Evolutionary conservation across 2,329 filamentous ascomycete species (phyloP).

Genomic region (Colletotrichum sp.): DNA sequence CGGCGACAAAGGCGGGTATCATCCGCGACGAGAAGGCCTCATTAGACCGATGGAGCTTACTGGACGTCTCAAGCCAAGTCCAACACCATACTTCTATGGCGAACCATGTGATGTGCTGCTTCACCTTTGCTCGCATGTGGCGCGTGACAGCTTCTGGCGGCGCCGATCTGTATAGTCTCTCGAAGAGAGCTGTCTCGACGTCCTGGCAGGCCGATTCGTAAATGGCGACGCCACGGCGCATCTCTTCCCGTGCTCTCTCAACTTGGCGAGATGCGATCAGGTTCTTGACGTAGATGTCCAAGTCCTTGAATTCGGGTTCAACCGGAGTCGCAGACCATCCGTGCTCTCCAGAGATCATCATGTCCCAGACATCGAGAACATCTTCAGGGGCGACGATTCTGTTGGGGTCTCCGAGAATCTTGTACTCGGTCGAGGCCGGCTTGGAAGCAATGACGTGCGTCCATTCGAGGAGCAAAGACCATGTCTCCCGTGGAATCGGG

Average conservation of each 20-base stretch:
- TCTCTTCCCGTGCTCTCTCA: slow-evolving; percentile 6
- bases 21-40: not conserved
- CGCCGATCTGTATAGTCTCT: slow-evolving; percentile 8
- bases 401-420: slow-evolving; percentile 29
- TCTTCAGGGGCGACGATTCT: slow-evolving; percentile 43
- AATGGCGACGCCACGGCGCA: not conserved
- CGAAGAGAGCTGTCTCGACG: slow-evolving; percentile 8
- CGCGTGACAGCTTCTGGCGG: not conserved
- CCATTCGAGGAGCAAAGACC: slow-evolving; percentile 73
- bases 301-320: slow-evolving; percentile 61
- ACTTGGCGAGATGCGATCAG: slow-evolving; percentile 31
- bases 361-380: slow-evolving; percentile 60
- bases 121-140: slow-evolving; percentile 10
- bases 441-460: slow-evolving; percentile 60
- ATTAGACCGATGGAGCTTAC: not conserved
- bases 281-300: slow-evolving; percentile 46
- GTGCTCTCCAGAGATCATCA: slow-evolving; percentile 58
- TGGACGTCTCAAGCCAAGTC: not conserved
- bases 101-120: slow-evolving; percentile 17
- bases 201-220: slow-evolving; percentile 3
- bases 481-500: slow-evolving; percentile 59
- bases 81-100: slow-evolving; percentile 12
- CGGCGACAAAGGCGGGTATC: slow-evolving; percentile 14
- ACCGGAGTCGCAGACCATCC: slow-evolving; percentile 51
- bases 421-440: slow-evolving; percentile 40